Conservation (phyloP, 352 stramenopile genomes). For the Phytophthora vignae region DNA sequence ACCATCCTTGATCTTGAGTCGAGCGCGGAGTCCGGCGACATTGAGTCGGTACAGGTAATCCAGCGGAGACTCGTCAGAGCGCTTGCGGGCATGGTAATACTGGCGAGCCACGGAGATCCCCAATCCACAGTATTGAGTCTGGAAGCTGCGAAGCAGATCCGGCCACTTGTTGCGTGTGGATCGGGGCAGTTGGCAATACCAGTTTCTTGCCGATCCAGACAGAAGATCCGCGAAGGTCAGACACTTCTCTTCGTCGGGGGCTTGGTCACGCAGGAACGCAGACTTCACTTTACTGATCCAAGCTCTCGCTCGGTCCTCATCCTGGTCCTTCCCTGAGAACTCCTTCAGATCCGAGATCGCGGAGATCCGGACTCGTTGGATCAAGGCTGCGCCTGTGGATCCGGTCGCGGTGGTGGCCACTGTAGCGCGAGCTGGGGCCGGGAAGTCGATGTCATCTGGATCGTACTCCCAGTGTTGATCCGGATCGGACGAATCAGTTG, state of each 20-base stretch:
- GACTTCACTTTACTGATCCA: slow-evolving; percentile 7
- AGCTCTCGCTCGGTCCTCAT: background rate
- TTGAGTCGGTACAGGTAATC: background rate
- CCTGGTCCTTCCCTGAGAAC: slow-evolving; percentile 5
- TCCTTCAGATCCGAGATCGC: slow-evolving; percentile 14
- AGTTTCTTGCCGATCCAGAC: background rate
- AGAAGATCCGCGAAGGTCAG: slow-evolving; percentile 6
- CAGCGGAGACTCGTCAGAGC: background rate
- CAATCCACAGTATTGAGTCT: background rate
- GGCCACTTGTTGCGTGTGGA: background rate
- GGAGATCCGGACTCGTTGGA: background rate
- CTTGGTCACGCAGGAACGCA: background rate
- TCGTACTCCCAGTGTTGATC: background rate
- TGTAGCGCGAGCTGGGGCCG: background rate
- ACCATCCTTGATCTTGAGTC: background rate
- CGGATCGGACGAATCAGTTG: no score
- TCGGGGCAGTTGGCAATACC: background rate
- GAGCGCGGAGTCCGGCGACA: background rate
- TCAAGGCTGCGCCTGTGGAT: background rate
- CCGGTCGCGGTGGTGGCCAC: background rate
- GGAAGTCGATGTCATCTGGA: background rate
- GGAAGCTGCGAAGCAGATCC: background rate
- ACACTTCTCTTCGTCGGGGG: background rate
- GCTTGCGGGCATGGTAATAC: background rate
- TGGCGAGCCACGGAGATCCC: background rate